phyloP scores from a whole-genome alignment of 106 monocot species.

The Dioscorea dumetorum region DNA sequence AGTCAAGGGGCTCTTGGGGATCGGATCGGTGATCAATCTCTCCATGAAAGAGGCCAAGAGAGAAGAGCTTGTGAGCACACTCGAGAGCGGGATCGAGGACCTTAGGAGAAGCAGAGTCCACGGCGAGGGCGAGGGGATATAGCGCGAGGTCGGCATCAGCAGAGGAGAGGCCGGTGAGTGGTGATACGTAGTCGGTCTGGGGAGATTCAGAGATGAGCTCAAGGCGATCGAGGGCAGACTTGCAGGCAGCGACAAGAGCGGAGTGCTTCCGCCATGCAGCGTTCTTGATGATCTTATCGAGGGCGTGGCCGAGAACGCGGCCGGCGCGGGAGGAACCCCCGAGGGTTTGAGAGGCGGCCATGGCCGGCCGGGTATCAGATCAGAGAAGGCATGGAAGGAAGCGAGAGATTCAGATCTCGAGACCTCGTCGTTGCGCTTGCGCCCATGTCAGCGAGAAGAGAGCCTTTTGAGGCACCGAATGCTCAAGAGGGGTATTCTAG shows the following conservation, averaged over 20 bases:
- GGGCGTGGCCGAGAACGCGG: slow-evolving; percentile 69
- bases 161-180: slow-evolving; percentile 17
- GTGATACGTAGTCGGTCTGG: slow-evolving; percentile 13
- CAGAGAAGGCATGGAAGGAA: neutral
- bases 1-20: neutral
- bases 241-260: slow-evolving; percentile 74
- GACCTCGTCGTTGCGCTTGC: neutral
- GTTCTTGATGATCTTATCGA: slow-evolving; percentile 97
- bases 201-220: slow-evolving; percentile 34
- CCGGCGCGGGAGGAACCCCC: slow-evolving; percentile 68
- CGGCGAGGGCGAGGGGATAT: slow-evolving; percentile 18
- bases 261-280: slow-evolving; percentile 97
- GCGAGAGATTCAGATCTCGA: neutral
- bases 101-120: slow-evolving; percentile 26
- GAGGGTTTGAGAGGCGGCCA: slow-evolving; percentile 29
- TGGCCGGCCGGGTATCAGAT: slow-evolving; percentile 9
- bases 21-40: slow-evolving; percentile 12
- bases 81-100: slow-evolving; percentile 38
- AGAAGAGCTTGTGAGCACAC: slow-evolving; percentile 36
- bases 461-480: no score
- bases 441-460: neutral
- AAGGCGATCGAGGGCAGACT: slow-evolving; percentile 65
- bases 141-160: slow-evolving; percentile 19
- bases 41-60: slow-evolving; percentile 11
- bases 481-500: no score